Conservation (phyloP, 257 asterid genomes). For the Solanum acaule region DNA sequence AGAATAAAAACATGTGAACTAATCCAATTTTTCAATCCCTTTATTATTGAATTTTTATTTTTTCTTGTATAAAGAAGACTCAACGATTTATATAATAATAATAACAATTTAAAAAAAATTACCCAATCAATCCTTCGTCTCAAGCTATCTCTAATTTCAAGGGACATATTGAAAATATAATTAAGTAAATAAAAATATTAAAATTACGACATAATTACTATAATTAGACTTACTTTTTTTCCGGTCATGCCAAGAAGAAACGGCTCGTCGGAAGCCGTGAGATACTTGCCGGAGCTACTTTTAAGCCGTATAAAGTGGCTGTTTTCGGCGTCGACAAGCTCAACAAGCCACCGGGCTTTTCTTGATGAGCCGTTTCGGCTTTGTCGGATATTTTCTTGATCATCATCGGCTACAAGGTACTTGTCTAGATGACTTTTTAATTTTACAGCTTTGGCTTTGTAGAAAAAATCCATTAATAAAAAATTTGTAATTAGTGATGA, state of each 20-base stretch:
- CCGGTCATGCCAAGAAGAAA: constrained; percentile 84
- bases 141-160: neutral
- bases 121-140: neutral
- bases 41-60: neutral
- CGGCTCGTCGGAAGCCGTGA: constrained; percentile 52
- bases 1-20: neutral
- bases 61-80: neutral
- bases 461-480: constrained; percentile 55
- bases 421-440: constrained; percentile 65
- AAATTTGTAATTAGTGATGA: neutral
- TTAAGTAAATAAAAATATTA: neutral
- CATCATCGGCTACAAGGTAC: constrained; percentile 76
- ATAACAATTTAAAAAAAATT: neutral
- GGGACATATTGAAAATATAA: neutral
- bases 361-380: constrained; percentile 50
- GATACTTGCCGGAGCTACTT: constrained; percentile 57
- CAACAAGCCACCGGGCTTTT: constrained; percentile 76
- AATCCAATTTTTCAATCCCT: neutral
- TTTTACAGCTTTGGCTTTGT: constrained; percentile 44
- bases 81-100: neutral
- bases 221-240: constrained; percentile 22
- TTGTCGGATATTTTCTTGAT: constrained; percentile 57
- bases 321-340: constrained; percentile 40
- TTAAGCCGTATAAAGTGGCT: constrained; percentile 48
- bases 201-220: neutral